Evolutionary conservation across 176 grass and related monocot species (phyloP).

Genomic region (Dactylis glomerata): DNA sequence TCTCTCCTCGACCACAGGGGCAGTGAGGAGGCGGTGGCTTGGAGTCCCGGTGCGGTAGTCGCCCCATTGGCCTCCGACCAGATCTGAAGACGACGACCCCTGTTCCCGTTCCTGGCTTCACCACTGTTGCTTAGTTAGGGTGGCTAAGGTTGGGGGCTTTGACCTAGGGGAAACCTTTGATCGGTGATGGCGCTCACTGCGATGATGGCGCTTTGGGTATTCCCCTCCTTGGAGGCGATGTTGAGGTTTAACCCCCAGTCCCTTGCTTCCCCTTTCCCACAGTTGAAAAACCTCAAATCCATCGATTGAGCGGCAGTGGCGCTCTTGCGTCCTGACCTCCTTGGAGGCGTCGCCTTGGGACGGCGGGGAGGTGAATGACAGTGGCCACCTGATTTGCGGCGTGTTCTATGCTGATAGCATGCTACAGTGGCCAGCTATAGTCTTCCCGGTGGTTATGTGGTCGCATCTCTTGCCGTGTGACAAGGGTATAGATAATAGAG

Average conservation of each 20-base stretch:
- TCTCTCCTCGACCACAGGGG: too few species aligned
- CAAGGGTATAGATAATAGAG: too few species aligned
- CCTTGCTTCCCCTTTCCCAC: not conserved
- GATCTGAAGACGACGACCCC: too few species aligned
- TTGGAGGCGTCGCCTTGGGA: not conserved
- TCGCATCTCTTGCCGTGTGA: not conserved
- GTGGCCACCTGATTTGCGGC: not conserved
- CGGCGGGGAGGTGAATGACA: not conserved
- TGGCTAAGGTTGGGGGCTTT: not conserved
- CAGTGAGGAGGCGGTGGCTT: too few species aligned
- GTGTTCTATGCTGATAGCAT: not conserved
- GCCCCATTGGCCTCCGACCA: too few species aligned
- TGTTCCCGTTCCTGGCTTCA: not conserved
- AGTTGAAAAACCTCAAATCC: not conserved
- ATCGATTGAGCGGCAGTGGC: not conserved
- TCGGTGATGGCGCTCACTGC: not conserved
- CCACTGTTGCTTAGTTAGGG: not conserved
- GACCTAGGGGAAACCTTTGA: too few species aligned
- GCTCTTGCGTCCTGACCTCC: not conserved
- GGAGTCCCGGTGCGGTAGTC: too few species aligned
- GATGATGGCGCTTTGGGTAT: not conserved
- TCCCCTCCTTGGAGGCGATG: not conserved
- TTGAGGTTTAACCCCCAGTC: not conserved
- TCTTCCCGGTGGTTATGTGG: too few species aligned
- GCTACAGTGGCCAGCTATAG: too few species aligned